phyloP scores from a whole-genome alignment of 352 stramenopile species.

The Globisporangium nodosum region DNA sequence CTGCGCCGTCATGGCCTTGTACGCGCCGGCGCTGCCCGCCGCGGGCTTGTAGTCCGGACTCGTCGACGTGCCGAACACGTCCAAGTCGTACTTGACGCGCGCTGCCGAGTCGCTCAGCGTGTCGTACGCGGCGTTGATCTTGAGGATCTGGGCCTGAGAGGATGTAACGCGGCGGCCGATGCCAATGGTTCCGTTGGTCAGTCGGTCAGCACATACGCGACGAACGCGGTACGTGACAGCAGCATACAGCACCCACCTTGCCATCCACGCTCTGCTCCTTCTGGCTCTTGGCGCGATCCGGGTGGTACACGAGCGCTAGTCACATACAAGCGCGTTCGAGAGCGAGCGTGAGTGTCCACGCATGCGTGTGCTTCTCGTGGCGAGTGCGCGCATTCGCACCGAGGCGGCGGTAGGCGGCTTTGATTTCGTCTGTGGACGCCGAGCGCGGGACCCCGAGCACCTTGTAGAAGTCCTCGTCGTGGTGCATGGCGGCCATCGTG shows the following conservation, averaged over 20 bases:
- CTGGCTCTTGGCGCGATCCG: constrained; percentile 48
- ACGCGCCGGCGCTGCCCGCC: constrained; percentile 19
- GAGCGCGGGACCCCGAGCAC: constrained; percentile 58
- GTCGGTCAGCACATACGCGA: not conserved
- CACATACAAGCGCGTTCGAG: not conserved
- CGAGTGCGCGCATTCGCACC: constrained; percentile 27
- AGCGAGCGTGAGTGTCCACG: no score
- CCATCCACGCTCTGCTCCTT: constrained; percentile 18
- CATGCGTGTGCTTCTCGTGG: no score
- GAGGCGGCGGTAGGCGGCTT: constrained; percentile 68
- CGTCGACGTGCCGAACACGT: constrained; percentile 57
- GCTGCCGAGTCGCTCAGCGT: constrained; percentile 38
- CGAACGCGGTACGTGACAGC: no score
- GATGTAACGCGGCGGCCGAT: no score
- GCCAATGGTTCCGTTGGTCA: not conserved
- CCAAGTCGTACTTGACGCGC: constrained; percentile 64
- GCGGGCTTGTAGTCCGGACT: constrained; percentile 20
- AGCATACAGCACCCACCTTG: no score
- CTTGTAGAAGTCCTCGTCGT: constrained; percentile 42
- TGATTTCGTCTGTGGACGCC: constrained; percentile 66
- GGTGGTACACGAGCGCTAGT: constrained; percentile 63
- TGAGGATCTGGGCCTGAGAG: constrained; percentile 37
- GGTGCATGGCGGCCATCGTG: constrained; percentile 13
- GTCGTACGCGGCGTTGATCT: constrained; percentile 75
- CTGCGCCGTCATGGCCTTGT: constrained; percentile 62